Evolutionary conservation across 495 filamentous ascomycete species (phyloP), one percentile per base, ranked within the genome.

Genomic region (Penicillium cosmopolitanum): DNA sequence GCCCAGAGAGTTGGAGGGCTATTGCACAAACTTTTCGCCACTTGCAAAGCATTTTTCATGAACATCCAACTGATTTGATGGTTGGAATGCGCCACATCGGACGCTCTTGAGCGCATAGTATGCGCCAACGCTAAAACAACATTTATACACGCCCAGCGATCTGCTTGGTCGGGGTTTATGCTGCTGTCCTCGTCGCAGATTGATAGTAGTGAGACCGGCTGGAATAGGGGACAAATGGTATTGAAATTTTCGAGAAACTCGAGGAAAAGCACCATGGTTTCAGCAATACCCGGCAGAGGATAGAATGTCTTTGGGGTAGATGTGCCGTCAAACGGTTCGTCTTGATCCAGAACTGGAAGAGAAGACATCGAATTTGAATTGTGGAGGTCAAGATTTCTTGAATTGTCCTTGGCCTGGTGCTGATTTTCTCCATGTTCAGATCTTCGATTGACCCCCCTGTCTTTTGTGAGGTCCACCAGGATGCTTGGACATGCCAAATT

Each of bases 41-140:
- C 42, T 8, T 44, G 42, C 15, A 16, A 44, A 16, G 42, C 42
- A 10, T 44, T 44, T 44, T 44, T 44, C 42, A 44, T 44, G 16
- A 16, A 44, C 42, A 44, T 44, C 42, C 42, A 44, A 44, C 42
- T 44, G 0, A 44, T 9, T 44, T 44, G 42, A n/a, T 44, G n/a
- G n/a, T 44, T 44, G n/a, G 15, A 44, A 13, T 44, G 42, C 16
- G n/a, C 8, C 4, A 44, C 9, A 19, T 44, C 42, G n/a, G 42
- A 44, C 2, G 5, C 15, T 10, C n/a, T 44, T 19, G 42, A 44
- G 42, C 42, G 42, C 42, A n/a, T 44, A 9, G 16, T 9, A 18
- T 44, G 16, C 16, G 42, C 15, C 42, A 44, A 18, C 6, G 42
- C 15, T 5, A 44, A 10, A 44, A 44, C 42, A 2, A 44, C 42